Evolutionary conservation across 1,284 basidiomycete genomes (phyloP).

Genomic region (Coriolopsis trogii): DNA sequence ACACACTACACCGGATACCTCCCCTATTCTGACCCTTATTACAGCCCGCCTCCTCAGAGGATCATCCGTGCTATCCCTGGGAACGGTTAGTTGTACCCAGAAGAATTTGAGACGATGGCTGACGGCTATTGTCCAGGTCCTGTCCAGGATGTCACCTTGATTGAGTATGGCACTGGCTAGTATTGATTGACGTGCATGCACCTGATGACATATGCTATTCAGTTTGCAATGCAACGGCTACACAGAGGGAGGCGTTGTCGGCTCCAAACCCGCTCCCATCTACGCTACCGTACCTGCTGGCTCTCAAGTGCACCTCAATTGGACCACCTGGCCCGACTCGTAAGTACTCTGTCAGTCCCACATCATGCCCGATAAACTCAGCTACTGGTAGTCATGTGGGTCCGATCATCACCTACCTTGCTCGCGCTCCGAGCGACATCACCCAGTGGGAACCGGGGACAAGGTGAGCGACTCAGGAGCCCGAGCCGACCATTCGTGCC

Average conservation of each 20-base stretch:
- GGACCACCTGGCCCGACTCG: constrained; percentile 53
- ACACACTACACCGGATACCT: constrained; percentile 39
- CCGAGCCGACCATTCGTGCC: not conserved
- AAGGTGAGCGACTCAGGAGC: constrained; percentile 37
- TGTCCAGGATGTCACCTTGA: constrained; percentile 32
- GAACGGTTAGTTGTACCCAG: constrained; percentile 37
- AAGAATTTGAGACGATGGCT: not conserved
- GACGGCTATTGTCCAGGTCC: constrained; percentile 17
- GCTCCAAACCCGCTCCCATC: constrained; percentile 46
- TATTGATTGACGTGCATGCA: not conserved
- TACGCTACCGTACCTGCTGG: constrained; percentile 49
- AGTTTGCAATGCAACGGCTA: constrained; percentile 50
- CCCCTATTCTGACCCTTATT: constrained; percentile 41
- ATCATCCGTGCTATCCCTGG: constrained; percentile 51
- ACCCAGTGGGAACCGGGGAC: constrained; percentile 47
- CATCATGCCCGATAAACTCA: not conserved
- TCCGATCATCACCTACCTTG: constrained; percentile 52
- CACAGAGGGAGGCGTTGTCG: constrained; percentile 38
- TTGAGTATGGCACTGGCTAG: constrained; percentile 27
- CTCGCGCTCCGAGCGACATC: constrained; percentile 47
- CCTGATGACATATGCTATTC: not conserved
- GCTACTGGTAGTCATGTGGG: constrained; percentile 28
- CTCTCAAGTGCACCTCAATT: constrained; percentile 44
- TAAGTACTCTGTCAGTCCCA: constrained; percentile 28
- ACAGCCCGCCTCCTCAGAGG: constrained; percentile 42